Evolutionary conservation across 2,329 filamentous ascomycete species (phyloP).

Genomic region (Epichloe bromicola): DNA sequence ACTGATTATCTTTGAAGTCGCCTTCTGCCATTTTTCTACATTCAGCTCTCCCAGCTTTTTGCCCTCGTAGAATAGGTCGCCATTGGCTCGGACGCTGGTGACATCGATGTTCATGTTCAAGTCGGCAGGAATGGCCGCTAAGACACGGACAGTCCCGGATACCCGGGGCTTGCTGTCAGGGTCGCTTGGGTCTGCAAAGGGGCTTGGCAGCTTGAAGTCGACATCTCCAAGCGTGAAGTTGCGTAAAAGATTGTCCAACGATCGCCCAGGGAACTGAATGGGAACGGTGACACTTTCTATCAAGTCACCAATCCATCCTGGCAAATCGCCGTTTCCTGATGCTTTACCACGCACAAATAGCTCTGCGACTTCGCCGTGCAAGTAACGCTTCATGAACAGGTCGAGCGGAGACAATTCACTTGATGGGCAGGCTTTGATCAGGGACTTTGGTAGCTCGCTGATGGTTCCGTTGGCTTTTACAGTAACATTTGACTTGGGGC

Average conservation of each 20-base stretch:
- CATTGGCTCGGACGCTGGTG: slow-evolving; percentile 58
- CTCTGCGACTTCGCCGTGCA: slow-evolving; percentile 65
- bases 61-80: slow-evolving; percentile 68
- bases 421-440: slow-evolving; percentile 63
- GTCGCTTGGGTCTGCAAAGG: slow-evolving; percentile 60
- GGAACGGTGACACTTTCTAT: slow-evolving; percentile 73
- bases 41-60: slow-evolving; percentile 72
- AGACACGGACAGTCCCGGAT: slow-evolving; percentile 69
- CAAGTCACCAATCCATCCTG: slow-evolving; percentile 70
- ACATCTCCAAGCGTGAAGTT: slow-evolving; percentile 81
- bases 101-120: slow-evolving; percentile 80
- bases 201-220: slow-evolving; percentile 73
- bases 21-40: slow-evolving; percentile 68
- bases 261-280: slow-evolving; percentile 68
- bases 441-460: slow-evolving; percentile 55
- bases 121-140: slow-evolving; percentile 68
- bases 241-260: slow-evolving; percentile 70
- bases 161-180: slow-evolving; percentile 65
- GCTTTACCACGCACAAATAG: slow-evolving; percentile 74
- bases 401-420: slow-evolving; percentile 75
- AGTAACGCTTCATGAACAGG: slow-evolving; percentile 64
- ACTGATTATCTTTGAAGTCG: slow-evolving; percentile 62
- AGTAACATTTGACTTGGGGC: slow-evolving; percentile 53
- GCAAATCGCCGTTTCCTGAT: slow-evolving; percentile 52
- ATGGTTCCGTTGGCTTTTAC: slow-evolving; percentile 62